phyloP scores from a whole-genome alignment of 805 yeast genomes.

The Teunomyces tritomae region DNA sequence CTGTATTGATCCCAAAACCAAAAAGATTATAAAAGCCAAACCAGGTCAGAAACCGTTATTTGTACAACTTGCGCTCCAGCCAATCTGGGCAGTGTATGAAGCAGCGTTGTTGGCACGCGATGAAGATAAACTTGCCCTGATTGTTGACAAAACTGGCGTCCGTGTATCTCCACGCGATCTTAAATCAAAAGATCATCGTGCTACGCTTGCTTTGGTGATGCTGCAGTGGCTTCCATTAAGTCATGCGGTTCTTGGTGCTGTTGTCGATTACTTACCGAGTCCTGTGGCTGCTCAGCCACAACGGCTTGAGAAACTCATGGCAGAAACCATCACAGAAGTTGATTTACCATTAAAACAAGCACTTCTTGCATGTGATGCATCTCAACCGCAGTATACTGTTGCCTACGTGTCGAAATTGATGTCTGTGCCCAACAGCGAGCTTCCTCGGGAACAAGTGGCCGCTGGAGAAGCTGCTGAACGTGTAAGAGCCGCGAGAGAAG shows the following conservation, averaged over 20 bases:
- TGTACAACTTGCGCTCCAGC: constrained; percentile 82
- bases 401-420: constrained; percentile 90
- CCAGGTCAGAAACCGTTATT: constrained; percentile 68
- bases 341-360: constrained; percentile 50
- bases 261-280: constrained; percentile 81
- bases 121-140: constrained; percentile 69
- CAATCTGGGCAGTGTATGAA: constrained; percentile 88
- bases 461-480: constrained; percentile 50
- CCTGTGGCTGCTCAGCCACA: constrained; percentile 73
- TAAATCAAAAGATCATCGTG: constrained; percentile 71
- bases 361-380: constrained; percentile 65
- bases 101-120: constrained; percentile 64
- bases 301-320: constrained; percentile 65
- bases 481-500: constrained; percentile 61
- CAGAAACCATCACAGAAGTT: constrained; percentile 39
- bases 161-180: constrained; percentile 73
- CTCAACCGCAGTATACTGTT: constrained; percentile 50
- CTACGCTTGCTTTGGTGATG: constrained; percentile 62
- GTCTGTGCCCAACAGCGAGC: constrained; percentile 76
- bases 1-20: constrained; percentile 84
- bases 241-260: constrained; percentile 77
- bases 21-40: constrained; percentile 69
- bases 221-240: constrained; percentile 95
- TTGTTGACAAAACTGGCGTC: constrained; percentile 66
- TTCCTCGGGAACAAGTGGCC: constrained; percentile 55